Evolutionary conservation across 2,329 filamentous ascomycete species (phyloP), one percentile per base, ranked within the genome.

Genomic region (Cladosporium sp.): DNA sequence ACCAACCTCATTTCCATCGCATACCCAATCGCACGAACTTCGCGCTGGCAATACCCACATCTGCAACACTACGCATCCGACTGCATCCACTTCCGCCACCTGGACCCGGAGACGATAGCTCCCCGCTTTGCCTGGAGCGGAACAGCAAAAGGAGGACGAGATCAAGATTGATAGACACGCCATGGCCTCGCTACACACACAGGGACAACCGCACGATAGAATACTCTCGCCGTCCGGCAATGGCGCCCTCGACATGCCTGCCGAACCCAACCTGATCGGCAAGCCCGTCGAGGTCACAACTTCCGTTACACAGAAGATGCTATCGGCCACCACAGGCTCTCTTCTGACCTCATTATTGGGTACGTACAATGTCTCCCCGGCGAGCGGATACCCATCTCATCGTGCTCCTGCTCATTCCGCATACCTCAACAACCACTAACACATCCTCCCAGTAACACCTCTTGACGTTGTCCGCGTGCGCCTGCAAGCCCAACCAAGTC

Each of bases 391-490:
- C 29, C 16, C 18, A 11, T 4, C 10, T 16, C 28, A 14, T 29
- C 12, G 5, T 28, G 12, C 12, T 26, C 31, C n/a, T 26, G 66
- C 10, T 62, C 59, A 55, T 60, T 21, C 2, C 16, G 46, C 59
- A 50, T 21, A 18, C 23, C 53, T 57, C 31, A 21, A 37, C 53
- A 35, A 33, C 61, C 29, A 62, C 33, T 69, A 37, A 69, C 61
- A 10, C 14, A 1, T 18, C 18, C 14, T 44, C n/a, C 58, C 70
- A 96, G 94, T 96, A 35, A 99, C 95, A 5, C 95, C 95, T 56
- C 89, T 99, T 62, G 95, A 99, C 76, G 95, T 99, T 68, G 95
- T 99, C 67, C 92, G 95, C 68, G 92, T 99, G 56, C 92, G 95
- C 68, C 84, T 97, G 63, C 95, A 99, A 79, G 94, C 95, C 1